These are phyloP conservation scores for Warburgia ugandensis DNA, from an alignment of 164 flowering plant genomes.

Conservation along the genomic window DNA sequence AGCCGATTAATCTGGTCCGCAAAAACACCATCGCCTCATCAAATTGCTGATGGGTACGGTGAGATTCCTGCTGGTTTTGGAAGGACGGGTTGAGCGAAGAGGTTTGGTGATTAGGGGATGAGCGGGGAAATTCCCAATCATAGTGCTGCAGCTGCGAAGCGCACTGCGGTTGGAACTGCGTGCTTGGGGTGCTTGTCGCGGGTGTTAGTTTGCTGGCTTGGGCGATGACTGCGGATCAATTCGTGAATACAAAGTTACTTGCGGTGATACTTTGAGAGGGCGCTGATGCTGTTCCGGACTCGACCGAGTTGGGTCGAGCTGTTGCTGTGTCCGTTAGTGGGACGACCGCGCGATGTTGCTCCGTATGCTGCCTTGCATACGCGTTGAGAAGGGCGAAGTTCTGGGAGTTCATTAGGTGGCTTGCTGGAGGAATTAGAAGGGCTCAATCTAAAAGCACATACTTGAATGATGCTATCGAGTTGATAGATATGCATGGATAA, in stretches of 20 bases:
- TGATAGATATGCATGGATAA: too few species aligned
- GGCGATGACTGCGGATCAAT: slow-evolving; percentile 28
- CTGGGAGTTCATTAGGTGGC: slow-evolving; percentile 4
- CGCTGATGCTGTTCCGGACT: not conserved
- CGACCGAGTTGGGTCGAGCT: slow-evolving; percentile 3
- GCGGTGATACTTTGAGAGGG: slow-evolving; percentile 30
- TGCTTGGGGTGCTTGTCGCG: slow-evolving; percentile 18
- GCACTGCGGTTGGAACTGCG: slow-evolving; percentile 37
- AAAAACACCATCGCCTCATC: slow-evolving; percentile 4
- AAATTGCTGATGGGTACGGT: too few species aligned
- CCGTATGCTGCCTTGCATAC: slow-evolving; percentile 1
- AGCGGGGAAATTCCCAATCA: slow-evolving; percentile 25
- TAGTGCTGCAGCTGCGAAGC: slow-evolving; percentile 22
- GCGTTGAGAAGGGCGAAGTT: slow-evolving; percentile 10
- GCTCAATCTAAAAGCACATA: too few species aligned
- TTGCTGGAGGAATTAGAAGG: slow-evolving; percentile 4
- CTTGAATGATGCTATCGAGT: too few species aligned
- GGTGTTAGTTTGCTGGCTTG: slow-evolving; percentile 25
- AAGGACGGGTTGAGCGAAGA: slow-evolving; percentile 26
- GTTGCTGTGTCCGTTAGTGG: slow-evolving; percentile 5
- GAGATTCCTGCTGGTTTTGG: slow-evolving; percentile 29
- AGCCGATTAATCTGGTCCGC: slow-evolving; percentile 29
- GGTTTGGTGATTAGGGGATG: slow-evolving; percentile 33
- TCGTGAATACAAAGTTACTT: slow-evolving; percentile 18
- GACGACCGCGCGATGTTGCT: slow-evolving; percentile 6